Percentiles rank a stretch among this genome's conserved stretches.
These are phyloP conservation scores for Verticillium klebahnii DNA, from an alignment of 2,329 filamentous ascomycete genomes.

Conservation along the genomic window DNA sequence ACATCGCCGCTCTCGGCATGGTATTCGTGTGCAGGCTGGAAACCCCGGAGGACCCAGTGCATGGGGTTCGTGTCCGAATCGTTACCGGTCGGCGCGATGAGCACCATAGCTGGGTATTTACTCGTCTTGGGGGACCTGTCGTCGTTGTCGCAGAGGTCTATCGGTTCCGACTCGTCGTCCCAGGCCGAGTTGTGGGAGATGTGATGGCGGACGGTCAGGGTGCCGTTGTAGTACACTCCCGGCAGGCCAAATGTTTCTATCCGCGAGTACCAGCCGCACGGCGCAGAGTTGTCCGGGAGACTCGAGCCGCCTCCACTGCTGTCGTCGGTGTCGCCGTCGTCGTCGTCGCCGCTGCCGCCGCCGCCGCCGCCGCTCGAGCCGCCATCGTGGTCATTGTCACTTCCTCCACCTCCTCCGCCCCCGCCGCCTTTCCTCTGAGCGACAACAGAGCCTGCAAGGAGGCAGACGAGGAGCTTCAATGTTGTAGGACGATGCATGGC, in stretches of 20 bases:
- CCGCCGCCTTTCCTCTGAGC: constrained; percentile 48
- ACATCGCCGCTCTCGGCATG: background rate
- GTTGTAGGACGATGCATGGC: background rate
- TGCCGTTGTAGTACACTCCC: constrained; percentile 14
- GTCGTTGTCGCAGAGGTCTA: constrained; percentile 8
- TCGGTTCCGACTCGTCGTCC: background rate
- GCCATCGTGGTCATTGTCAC: background rate
- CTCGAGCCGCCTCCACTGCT: background rate
- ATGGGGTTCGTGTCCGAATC: constrained; percentile 13
- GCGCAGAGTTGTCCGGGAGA: background rate
- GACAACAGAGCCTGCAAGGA: constrained; percentile 2
- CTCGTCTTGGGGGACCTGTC: constrained; percentile 8
- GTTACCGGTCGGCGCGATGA: constrained; percentile 12
- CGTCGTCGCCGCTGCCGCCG: background rate
- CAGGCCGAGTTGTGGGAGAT: constrained; percentile 10
- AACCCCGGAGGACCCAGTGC: constrained; percentile 11
- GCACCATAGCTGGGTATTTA: constrained; percentile 10
- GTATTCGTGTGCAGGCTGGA: constrained; percentile 6
- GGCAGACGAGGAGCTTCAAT: background rate
- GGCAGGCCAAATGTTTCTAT: constrained; percentile 7
- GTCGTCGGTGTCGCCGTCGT: too few species aligned
- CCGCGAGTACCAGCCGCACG: background rate
- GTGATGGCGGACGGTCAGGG: constrained; percentile 8
- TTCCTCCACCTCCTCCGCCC: background rate
- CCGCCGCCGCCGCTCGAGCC: background rate